These are phyloP conservation scores for Blastocladiella britannica DNA, from an alignment of 192 early-diverging fungal species.

Conservation along the genomic window DNA sequence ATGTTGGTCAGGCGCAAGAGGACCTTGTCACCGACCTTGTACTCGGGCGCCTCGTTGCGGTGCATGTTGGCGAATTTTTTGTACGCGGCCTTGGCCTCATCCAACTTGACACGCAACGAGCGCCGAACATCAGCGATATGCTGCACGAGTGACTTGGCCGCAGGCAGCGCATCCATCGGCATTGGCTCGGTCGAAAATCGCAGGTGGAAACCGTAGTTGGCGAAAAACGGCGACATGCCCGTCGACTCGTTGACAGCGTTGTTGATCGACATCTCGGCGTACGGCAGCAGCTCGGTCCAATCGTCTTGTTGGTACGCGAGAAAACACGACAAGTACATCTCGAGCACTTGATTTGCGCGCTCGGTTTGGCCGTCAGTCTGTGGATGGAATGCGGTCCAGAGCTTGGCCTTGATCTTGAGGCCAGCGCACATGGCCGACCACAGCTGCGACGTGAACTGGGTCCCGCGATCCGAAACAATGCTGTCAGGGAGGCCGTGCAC, in stretches of 20 bases:
- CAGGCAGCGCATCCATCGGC: too few relatives aligned
- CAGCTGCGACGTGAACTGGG: constrained; percentile 18
- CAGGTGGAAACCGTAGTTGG: constrained; percentile 14
- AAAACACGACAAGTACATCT: constrained; percentile 16
- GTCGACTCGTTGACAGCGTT: constrained; percentile 15
- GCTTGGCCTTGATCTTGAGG: constrained; percentile 9
- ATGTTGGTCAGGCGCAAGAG: too few relatives aligned
- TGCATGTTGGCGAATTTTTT: too few relatives aligned
- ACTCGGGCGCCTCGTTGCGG: too few relatives aligned
- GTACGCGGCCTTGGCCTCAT: too few relatives aligned
- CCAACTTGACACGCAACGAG: too few relatives aligned
- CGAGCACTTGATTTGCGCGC: constrained; percentile 12
- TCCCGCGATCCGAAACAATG: constrained; percentile 23
- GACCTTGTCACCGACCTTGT: too few relatives aligned
- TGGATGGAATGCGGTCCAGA: constrained; percentile 19
- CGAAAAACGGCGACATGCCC: constrained; percentile 9
- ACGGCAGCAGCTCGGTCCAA: constrained; percentile 19
- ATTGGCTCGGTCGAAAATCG: too few relatives aligned
- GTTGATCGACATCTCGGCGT: constrained; percentile 28
- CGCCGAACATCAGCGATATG: too few relatives aligned
- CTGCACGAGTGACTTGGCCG: too few relatives aligned
- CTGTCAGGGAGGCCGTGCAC: constrained; percentile 16
- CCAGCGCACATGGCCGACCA: constrained; percentile 7
- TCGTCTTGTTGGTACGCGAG: constrained; percentile 15
- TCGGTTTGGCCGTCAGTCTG: constrained; percentile 25